These are phyloP conservation scores for Lycium barbarum DNA, from an alignment of 257 asterid genomes.

Conservation along the genomic window DNA sequence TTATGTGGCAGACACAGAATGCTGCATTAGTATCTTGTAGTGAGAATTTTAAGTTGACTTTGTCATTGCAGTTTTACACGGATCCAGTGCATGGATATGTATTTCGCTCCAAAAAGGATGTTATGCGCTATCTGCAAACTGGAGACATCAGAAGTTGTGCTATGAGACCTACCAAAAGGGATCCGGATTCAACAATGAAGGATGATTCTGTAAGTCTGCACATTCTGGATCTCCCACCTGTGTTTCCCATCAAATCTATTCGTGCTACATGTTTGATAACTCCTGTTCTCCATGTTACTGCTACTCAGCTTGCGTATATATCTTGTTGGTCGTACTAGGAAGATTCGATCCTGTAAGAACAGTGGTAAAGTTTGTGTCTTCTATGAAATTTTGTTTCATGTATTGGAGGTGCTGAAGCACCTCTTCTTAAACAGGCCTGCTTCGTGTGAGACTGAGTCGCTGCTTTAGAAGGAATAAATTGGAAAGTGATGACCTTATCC, in stretches of 20 bases:
- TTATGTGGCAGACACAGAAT: constrained; percentile 4
- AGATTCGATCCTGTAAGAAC: neutral
- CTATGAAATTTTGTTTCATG: neutral
- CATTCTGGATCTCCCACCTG: constrained; percentile 18
- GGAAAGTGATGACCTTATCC: neutral
- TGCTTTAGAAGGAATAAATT: constrained; percentile 16
- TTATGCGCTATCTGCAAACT: constrained; percentile 36
- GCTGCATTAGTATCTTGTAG: constrained; percentile 21
- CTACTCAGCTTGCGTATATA: neutral
- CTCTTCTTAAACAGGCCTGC: neutral
- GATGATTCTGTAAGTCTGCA: constrained; percentile 45
- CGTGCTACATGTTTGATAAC: neutral
- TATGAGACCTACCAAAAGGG: constrained; percentile 39
- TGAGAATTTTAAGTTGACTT: constrained; percentile 26
- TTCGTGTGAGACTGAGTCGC: neutral
- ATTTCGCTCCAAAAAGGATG: constrained; percentile 55
- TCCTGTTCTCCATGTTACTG: constrained; percentile 12
- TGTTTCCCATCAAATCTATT: neutral
- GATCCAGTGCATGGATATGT: constrained; percentile 65
- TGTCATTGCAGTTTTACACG: constrained; percentile 57
- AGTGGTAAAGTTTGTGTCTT: neutral
- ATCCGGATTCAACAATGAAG: neutral
- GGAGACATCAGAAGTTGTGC: constrained; percentile 40
- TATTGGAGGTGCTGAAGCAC: constrained; percentile 5
- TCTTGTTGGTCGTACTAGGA: constrained; percentile 17